Conservation (phyloP, 345 rosid species). For the Salix udensis region DNA sequence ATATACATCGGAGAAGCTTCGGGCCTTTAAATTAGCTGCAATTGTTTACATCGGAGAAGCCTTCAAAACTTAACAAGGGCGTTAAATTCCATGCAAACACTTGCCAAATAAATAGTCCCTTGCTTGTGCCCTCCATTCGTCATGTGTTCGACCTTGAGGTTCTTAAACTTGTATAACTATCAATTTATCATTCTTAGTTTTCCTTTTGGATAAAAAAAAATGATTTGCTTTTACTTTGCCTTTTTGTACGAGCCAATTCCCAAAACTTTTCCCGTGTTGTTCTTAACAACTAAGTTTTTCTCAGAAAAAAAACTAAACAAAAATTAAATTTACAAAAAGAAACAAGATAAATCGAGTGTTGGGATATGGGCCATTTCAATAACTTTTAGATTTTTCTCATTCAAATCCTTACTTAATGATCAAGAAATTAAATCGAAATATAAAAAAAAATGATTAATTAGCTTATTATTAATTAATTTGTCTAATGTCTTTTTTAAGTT, state of each 20-base stretch:
- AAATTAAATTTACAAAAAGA: not conserved
- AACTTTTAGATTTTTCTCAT: not conserved
- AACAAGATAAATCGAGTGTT: not conserved
- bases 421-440: too few species aligned
- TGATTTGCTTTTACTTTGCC: not conserved
- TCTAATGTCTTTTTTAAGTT: too few species aligned
- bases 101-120: constrained; percentile 35
- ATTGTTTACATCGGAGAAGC: not conserved
- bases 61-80: not conserved
- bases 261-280: not conserved
- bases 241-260: not conserved
- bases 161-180: not conserved
- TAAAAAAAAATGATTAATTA: too few species aligned
- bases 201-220: not conserved
- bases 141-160: constrained; percentile 28
- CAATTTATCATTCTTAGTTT: not conserved
- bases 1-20: not conserved
- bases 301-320: not conserved
- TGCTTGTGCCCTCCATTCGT: constrained; percentile 34
- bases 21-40: not conserved
- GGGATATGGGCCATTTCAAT: not conserved
- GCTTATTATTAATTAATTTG: too few species aligned
- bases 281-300: not conserved
- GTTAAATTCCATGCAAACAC: constrained; percentile 35
- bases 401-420: too few species aligned